Evolutionary conservation across 2,329 filamentous ascomycete genomes (phyloP), one percentile per base, ranked within the genome.

Genomic region (Zalaria sp.): DNA sequence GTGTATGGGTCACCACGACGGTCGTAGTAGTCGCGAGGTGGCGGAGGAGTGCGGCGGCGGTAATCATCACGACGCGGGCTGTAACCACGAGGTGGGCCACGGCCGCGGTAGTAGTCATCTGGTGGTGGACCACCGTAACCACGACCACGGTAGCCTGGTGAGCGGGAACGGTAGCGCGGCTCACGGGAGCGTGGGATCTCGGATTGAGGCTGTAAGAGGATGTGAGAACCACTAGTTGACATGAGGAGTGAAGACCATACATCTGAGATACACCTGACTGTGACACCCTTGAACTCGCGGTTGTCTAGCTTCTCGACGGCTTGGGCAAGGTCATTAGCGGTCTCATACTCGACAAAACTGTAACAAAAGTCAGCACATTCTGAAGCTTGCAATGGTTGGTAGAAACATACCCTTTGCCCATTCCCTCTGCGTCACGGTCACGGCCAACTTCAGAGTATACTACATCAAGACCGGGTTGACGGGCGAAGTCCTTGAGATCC

Each of bases 401-500:
- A 32, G 4, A 38, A 46, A 71, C 82, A 66, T 66, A 94, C 87
- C 89, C 89, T 76, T 83, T 85, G 44, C 55, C 55, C 36, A 46
- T 49, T 42, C 57, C 51, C 37, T 45, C 48, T 51, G 87, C 86
- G 61, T 93, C 86, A 51, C 82, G 83, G 60, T 93, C 88, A 57
- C 89, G 87, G 55, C 81, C 82, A 46, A 93, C 93, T 68, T 98
- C 91, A 51, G 88, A 95, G 64, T 94, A 98, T 57, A 98, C 91
- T 51, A 98, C 91, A 63, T 96, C 91, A 64, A 94, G 77, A 65
- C 87, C 87, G 63, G 89, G 93, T 65, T 93, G 85, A 61, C 91
- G 87, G 48, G 91, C 91, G 67, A 98, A 98, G 65, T 98, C 91
- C 83, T 98, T 98, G 42, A 98, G 79, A 67, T 98, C 91, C 91